phyloP scores from a whole-genome alignment of 2,329 filamentous ascomycete genomes.

The Xylariomycetidae sp. region DNA sequence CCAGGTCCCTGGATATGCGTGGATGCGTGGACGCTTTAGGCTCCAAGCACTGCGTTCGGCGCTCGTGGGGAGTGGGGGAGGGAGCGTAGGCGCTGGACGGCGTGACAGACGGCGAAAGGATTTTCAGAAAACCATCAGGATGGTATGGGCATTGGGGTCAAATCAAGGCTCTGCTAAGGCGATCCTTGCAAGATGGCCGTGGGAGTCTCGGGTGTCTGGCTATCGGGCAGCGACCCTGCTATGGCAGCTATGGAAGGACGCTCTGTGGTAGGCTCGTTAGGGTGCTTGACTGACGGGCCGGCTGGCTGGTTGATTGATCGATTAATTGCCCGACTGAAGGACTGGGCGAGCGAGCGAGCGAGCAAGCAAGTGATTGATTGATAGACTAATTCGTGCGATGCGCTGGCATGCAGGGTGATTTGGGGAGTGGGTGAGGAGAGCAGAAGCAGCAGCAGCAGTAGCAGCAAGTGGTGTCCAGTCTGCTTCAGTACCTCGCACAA shows the following conservation, averaged over 20 bases:
- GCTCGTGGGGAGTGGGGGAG: slow-evolving; percentile 12
- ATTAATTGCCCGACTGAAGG: no score
- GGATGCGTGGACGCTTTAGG: no score
- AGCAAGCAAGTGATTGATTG: not conserved
- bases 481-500: no score
- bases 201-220: slow-evolving; percentile 1
- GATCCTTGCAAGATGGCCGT: slow-evolving; percentile 3
- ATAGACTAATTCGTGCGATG: slow-evolving; percentile 9
- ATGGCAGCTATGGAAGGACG: no score
- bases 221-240: no score
- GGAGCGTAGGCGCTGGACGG: not conserved
- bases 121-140: slow-evolving; percentile 17
- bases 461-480: no score
- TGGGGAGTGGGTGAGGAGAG: no score
- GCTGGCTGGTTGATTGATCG: no score
- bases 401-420: slow-evolving; percentile 19
- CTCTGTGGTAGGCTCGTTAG: no score
- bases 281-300: no score
- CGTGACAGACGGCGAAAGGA: slow-evolving; percentile 7
- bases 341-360: slow-evolving; percentile 4
- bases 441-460: no score
- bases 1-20: slow-evolving; percentile 8
- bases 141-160: not conserved
- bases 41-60: no score
- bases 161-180: slow-evolving; percentile 2